Conservation (phyloP, 306 rosid genomes). For the Cajanus cajan region DNA sequence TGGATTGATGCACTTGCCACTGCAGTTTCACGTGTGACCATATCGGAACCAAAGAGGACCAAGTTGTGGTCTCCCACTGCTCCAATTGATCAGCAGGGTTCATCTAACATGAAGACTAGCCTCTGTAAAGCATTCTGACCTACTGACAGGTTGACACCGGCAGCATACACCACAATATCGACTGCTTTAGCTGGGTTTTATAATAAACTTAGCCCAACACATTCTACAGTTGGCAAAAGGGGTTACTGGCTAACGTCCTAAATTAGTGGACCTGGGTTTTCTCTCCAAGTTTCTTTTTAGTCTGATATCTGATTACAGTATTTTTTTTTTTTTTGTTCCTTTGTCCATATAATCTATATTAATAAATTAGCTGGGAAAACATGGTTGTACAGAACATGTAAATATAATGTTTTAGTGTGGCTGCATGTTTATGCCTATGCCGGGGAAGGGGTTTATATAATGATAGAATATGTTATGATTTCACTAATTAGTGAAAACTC, state of each 20-base stretch:
- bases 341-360: slow-evolving; percentile 24
- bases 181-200: slow-evolving; percentile 42
- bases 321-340: background rate
- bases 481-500: background rate
- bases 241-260: slow-evolving; percentile 34
- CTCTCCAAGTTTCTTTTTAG: background rate
- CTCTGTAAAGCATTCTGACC: slow-evolving; percentile 80
- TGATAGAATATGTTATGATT: background rate
- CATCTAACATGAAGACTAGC: slow-evolving; percentile 69
- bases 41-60: slow-evolving; percentile 16
- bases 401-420: slow-evolving; percentile 36
- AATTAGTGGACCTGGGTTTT: slow-evolving; percentile 32
- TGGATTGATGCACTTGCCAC: slow-evolving; percentile 24
- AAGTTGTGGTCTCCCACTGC: background rate
- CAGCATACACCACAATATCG: slow-evolving; percentile 19
- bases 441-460: background rate
- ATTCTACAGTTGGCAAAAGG: slow-evolving; percentile 33
- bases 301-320: slow-evolving; percentile 24
- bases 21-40: slow-evolving; percentile 15
- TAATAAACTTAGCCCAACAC: slow-evolving; percentile 18
- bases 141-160: slow-evolving; percentile 37
- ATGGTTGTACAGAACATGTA: slow-evolving; percentile 60
- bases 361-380: slow-evolving; percentile 31
- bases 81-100: slow-evolving; percentile 28
- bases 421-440: background rate